These are phyloP conservation scores for Citrus medica DNA, from an alignment of 345 rosid species.

Conservation along the genomic window DNA sequence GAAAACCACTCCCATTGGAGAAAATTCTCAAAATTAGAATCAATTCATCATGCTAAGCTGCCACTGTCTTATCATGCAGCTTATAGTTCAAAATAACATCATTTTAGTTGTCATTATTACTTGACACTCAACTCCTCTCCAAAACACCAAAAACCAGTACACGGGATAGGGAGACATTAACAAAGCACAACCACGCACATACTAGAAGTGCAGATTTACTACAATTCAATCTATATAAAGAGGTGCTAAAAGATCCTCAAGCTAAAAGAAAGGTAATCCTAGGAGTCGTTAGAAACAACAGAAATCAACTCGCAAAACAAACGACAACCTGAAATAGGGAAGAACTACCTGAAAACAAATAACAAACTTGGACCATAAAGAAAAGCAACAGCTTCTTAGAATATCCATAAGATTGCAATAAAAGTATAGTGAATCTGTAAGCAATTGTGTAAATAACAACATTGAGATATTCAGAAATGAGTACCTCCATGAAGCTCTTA, in stretches of 20 bases:
- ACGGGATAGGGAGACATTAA: not conserved
- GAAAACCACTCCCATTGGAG: not conserved
- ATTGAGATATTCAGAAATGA: not conserved
- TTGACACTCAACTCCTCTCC: not conserved
- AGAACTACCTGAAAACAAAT: not conserved
- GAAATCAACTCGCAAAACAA: not conserved
- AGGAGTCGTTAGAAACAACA: not conserved
- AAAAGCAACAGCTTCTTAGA: not conserved
- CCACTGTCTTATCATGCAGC: not conserved
- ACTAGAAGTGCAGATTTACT: not conserved
- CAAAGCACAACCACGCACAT: not conserved
- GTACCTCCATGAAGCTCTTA: slow-evolving; percentile 93
- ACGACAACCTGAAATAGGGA: not conserved
- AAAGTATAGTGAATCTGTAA: not conserved
- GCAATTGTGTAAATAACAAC: not conserved
- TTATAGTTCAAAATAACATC: not conserved
- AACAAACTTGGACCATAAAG: not conserved
- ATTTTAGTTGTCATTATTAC: not conserved
- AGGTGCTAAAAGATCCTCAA: not conserved
- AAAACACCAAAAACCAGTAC: not conserved
- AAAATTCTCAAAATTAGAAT: not conserved
- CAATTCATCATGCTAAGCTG: not conserved
- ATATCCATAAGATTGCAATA: not conserved
- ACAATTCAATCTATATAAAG: not conserved
- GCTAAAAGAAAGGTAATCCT: not conserved